Evolutionary conservation across 2,329 filamentous ascomycete genomes (phyloP), one percentile per base, ranked within the genome.

Genomic region (Claviceps africana): DNA sequence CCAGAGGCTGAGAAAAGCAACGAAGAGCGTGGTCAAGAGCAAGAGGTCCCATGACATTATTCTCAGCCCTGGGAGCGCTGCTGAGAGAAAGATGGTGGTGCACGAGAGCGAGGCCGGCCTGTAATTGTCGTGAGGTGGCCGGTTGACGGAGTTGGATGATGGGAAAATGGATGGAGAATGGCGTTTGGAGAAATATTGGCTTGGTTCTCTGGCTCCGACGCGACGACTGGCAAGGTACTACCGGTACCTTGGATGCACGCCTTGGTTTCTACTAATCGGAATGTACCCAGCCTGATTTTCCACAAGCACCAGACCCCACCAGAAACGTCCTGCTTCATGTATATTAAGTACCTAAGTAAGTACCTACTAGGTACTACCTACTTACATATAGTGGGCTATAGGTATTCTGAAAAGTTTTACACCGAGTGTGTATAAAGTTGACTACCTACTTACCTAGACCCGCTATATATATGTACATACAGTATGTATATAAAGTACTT

Each of bases 1-100:
- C 61, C 66, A 67, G 58, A 66, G 64, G 60, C 65, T 63, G 57
- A 66, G 58, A 58, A 67, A 59, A 62, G 61, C 64, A 63, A 69
- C 56, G 65, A 65, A 64, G 62, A 69, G 62, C 64, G 66, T 62
- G 58, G 63, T 69, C 62, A 68, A 67, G 58, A 63, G 62, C 60
- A 67, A 61, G 57, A 66, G 65, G 65, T 68, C 66, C 68, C 67
- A 70, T 68, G 66, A 68, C 68, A 70, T 51, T 70, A 63, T 67
- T 70, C 67, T 68, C 67, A 64, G 61, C 60, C 61, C 60, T 51
- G 51, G 35, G 31, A 53, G 48, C 44, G 37, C 42, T 43, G 48
- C 47, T 46, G 51, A 45, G 53, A 53, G 45, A 43, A 28, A 13
- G 19, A 6, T 44, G 9, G 48, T 45, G 48, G 48, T 37, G 40